Percentiles rank a stretch among this genome's conserved stretches.
Conservation (phyloP, 805 yeast genomes). For the Wickerhamiella domercqiae region DNA sequence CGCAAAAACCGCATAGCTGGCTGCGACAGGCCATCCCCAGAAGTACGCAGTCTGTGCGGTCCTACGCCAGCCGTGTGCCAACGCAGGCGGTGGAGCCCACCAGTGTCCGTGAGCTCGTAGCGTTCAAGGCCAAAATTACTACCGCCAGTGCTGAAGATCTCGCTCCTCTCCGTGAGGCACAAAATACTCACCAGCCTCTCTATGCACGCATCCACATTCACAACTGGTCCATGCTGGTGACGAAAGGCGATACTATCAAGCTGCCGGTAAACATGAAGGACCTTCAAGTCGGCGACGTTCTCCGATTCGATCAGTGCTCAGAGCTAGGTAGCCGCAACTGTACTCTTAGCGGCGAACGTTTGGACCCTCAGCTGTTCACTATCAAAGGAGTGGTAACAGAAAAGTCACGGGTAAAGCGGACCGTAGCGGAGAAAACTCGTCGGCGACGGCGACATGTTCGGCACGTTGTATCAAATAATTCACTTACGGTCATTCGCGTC, state of each 20-base stretch:
- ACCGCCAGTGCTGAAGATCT: constrained; percentile 27
- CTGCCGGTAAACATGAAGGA: constrained; percentile 65
- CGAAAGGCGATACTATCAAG: constrained; percentile 74
- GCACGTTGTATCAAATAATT: constrained; percentile 51
- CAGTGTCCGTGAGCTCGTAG: constrained; percentile 14
- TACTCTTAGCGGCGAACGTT: constrained; percentile 40
- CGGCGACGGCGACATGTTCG: constrained; percentile 65
- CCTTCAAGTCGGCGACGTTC: constrained; percentile 71
- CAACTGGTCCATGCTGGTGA: constrained; percentile 72
- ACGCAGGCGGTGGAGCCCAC: constrained; percentile 2
- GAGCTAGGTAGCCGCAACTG: constrained; percentile 76
- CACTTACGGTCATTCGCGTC: constrained; percentile 62
- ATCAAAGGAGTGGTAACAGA: constrained; percentile 73
- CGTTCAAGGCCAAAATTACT: constrained; percentile 15
- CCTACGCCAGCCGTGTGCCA: background rate
- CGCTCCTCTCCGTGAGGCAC: constrained; percentile 48
- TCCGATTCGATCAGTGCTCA: constrained; percentile 57
- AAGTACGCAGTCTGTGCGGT: too few relatives aligned
- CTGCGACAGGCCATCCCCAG: too few relatives aligned
- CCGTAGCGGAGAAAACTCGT: constrained; percentile 53
- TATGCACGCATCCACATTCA: constrained; percentile 76
- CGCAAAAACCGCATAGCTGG: too few relatives aligned
- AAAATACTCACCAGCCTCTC: constrained; percentile 27
- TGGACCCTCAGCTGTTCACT: constrained; percentile 38
- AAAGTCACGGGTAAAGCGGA: constrained; percentile 59